These are phyloP conservation scores for Phanerochaete sordida DNA, from an alignment of 768 basidiomycete genomes.

Conservation along the genomic window DNA sequence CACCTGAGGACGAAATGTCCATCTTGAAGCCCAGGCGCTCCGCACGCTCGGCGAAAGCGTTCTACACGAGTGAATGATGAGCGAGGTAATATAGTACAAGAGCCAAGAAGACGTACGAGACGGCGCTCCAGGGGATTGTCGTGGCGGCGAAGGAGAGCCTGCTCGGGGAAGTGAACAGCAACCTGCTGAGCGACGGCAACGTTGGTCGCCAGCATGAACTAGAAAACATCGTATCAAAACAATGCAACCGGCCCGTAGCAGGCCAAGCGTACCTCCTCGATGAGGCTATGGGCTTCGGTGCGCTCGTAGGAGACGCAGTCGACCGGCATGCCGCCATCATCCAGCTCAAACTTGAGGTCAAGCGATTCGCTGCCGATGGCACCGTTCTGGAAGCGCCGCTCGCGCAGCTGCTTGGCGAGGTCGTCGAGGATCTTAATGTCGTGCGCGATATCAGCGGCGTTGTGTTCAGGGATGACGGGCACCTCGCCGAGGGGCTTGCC, in stretches of 20 bases:
- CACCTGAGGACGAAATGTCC: conserved; percentile 74
- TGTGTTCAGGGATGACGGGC: conserved; percentile 54
- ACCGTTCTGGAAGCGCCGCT: conserved; percentile 75
- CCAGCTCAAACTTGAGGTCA: conserved; percentile 73
- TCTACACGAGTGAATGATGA: conserved; percentile 37
- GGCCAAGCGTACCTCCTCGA: conserved; percentile 72
- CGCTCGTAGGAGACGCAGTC: conserved; percentile 71
- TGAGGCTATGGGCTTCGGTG: conserved; percentile 71
- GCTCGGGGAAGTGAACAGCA: conserved; percentile 92
- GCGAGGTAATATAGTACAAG: conserved; percentile 3
- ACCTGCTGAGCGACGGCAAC: conserved; percentile 88
- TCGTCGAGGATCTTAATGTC: conserved; percentile 71
- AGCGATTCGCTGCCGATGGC: conserved; percentile 68
- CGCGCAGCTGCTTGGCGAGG: conserved; percentile 70
- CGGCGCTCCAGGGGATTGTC: conserved; percentile 91
- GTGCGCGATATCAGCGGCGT: conserved; percentile 56
- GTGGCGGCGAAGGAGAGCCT: conserved; percentile 93
- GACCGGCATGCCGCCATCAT: conserved; percentile 71
- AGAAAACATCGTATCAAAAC: too few species aligned
- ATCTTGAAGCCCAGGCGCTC: conserved; percentile 79
- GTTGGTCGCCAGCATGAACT: conserved; percentile 96
- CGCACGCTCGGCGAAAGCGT: conserved; percentile 75
- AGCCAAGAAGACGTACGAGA: conserved; percentile 50
- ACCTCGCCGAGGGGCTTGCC: conserved; percentile 57
- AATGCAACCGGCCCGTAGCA: background rate